Evolutionary conservation across 352 stramenopile species (phyloP).

Genomic region (Phytopythium litorale): DNA sequence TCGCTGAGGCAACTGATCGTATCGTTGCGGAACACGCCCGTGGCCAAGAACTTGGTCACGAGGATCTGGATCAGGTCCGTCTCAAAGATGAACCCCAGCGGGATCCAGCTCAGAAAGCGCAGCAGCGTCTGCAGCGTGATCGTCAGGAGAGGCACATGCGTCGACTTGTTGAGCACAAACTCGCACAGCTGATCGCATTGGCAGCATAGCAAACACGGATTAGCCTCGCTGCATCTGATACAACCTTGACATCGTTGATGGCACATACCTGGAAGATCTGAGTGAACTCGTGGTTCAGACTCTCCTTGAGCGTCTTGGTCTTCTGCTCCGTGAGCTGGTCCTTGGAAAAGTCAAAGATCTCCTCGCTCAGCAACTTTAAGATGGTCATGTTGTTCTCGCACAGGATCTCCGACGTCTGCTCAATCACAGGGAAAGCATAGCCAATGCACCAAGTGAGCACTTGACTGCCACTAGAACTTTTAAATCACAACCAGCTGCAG

Average conservation of each 20-base stretch:
- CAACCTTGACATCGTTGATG: neutral
- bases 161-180: constrained; percentile 96
- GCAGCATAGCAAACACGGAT: neutral
- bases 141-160: constrained; percentile 90
- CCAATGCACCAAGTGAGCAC: neutral
- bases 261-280: constrained; percentile 92
- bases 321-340: constrained; percentile 98
- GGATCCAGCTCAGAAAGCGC: constrained; percentile 98
- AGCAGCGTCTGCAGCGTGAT: constrained; percentile 97
- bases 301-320: constrained; percentile 98
- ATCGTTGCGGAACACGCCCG: constrained; percentile 94
- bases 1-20: constrained; percentile 98
- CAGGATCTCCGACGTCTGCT: constrained; percentile 93
- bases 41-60: constrained; percentile 95
- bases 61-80: constrained; percentile 95
- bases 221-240: neutral
- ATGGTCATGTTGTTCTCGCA: constrained; percentile 99
- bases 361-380: constrained; percentile 98
- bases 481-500: neutral
- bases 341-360: constrained; percentile 99
- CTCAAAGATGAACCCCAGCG: constrained; percentile 98
- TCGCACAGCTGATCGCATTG: constrained; percentile 87
- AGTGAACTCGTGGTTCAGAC: constrained; percentile 97
- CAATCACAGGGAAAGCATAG: neutral
- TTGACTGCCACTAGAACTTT: neutral